These are phyloP conservation scores for Pestalotiopsis sp. DNA, from an alignment of 2,329 filamentous ascomycete species.

Conservation along the genomic window DNA sequence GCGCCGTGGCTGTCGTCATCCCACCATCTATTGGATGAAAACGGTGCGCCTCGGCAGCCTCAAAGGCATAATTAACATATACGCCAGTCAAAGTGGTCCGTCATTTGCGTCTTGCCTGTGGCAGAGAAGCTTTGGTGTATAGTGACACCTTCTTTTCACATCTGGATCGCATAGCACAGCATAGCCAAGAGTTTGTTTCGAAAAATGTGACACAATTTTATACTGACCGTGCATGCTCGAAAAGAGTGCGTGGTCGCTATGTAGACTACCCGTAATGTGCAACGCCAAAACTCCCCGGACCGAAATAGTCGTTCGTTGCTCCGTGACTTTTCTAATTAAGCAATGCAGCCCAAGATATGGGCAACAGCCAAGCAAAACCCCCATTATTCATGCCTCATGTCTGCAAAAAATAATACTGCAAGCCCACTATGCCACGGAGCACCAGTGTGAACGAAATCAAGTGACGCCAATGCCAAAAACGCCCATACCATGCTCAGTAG, in stretches of 20 bases:
- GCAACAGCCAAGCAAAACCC: constrained; percentile 15
- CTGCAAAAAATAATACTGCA: constrained; percentile 22
- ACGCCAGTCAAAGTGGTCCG: neutral
- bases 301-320: neutral
- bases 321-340: constrained; percentile 17
- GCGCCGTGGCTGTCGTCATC: neutral
- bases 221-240: neutral
- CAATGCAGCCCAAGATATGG: constrained; percentile 19
- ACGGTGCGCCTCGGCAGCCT: neutral
- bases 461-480: constrained; percentile 7
- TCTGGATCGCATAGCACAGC: neutral
- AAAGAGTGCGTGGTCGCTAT: neutral
- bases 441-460: neutral
- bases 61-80: neutral
- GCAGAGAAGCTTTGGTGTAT: neutral
- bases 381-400: constrained; percentile 33
- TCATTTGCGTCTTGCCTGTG: neutral
- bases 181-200: neutral
- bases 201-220: neutral
- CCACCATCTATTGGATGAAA: neutral
- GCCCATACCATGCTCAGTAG: constrained; percentile 11
- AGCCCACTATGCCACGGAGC: constrained; percentile 10
- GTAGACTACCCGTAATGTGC: neutral
- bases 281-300: constrained; percentile 6
- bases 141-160: neutral